Base-by-base conservation (phyloP, 768 basidiomycete species). In the Naganishia randhawae region DNA sequence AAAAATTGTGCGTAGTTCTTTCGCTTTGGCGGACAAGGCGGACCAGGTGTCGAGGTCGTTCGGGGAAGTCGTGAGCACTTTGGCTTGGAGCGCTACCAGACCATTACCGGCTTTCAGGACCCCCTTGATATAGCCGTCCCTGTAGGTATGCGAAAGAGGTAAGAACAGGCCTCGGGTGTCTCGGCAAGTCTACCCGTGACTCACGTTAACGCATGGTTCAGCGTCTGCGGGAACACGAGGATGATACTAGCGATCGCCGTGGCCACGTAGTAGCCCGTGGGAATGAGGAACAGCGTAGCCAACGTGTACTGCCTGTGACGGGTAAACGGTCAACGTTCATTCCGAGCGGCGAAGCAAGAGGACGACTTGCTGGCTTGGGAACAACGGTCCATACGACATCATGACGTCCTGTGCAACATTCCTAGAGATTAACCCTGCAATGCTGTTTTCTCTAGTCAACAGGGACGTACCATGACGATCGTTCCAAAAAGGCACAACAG, bases 211-310 rank as follows among this genome's bases (percentile, higher is more conserved):
- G 80, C 72, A 65, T 84, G 83, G 66, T 83, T 82, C 62, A 85
- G 77, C 0, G 84, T 82, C 71, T 84, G 82, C 8, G 86, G 86
- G 75, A 86, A 87, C 61, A 86, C 76, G 63, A 85, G 73, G 9
- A 84, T 63, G 11, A 83, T 82, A 3, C 81, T 73, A 5, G 82
- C 78, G n/a, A 84, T 32, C 0, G 81, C 84, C 57, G 85, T 84
- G n/a, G 80, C 85, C 50, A 83, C 75, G 77, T 83, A 86, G 64
- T 76, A 81, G 2, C 80, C 77, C 2, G 84, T 79, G 0, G 85
- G 84, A 16, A 83, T 82, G 35, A 84, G 74, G 42, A 84, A 72
- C 32, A 67, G 68, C 0, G 52, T 67, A 2, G 69, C 69, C 27
- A 70, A 22, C 1, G 55, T 66, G 25, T 70, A 69, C 33, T 69